Conservation (phyloP, 768 basidiomycete species). For the Mycena albidolilacea region DNA sequence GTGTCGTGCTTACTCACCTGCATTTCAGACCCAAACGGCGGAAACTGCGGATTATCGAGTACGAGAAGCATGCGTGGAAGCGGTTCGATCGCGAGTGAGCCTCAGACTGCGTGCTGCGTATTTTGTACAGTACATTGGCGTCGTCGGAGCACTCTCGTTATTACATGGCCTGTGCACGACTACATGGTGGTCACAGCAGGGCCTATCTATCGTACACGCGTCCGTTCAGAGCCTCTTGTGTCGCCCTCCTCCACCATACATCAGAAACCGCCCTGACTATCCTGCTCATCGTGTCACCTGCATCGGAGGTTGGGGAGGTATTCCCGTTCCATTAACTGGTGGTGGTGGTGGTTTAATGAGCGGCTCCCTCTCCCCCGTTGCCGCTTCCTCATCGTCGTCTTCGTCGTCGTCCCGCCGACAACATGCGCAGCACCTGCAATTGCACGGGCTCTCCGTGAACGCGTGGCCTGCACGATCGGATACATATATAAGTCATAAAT, state of each 20-base stretch:
- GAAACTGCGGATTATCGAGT: too few relatives aligned
- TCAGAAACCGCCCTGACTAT: background rate
- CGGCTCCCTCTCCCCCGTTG: conserved; percentile 21
- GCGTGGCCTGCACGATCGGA: conserved; percentile 21
- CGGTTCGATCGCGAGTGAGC: too few relatives aligned
- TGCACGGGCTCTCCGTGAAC: conserved; percentile 26
- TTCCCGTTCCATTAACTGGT: background rate
- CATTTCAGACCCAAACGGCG: too few relatives aligned
- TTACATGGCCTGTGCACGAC: background rate
- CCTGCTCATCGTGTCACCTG: conserved; percentile 16
- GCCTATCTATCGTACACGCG: too few relatives aligned
- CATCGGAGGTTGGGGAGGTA: conserved; percentile 36
- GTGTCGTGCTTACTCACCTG: too few relatives aligned
- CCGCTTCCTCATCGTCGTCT: conserved; percentile 9
- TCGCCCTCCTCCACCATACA: background rate
- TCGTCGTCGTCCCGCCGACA: background rate
- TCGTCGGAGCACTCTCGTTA: too few relatives aligned
- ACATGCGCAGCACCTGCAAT: conserved; percentile 6
- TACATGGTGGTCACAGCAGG: too few relatives aligned
- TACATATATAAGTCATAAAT: background rate
- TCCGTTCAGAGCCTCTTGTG: background rate
- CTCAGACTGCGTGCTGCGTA: too few relatives aligned
- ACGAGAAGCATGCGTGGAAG: too few relatives aligned
- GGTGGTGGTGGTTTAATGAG: conserved; percentile 9
- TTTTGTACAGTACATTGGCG: too few relatives aligned